These are phyloP conservation scores for Gossypium raimondii DNA, from an alignment of 345 rosid genomes.

Conservation along the genomic window DNA sequence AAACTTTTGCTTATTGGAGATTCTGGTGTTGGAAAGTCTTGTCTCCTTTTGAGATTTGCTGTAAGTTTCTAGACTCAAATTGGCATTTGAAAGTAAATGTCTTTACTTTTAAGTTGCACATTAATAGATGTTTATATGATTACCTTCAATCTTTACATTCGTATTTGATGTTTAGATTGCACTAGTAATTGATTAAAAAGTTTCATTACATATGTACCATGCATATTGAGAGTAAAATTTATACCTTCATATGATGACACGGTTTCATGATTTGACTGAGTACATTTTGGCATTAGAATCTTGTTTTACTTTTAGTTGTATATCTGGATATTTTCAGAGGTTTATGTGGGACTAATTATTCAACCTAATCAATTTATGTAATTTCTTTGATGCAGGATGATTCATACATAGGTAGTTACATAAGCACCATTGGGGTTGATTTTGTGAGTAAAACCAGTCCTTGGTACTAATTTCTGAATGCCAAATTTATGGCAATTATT, in stretches of 20 bases:
- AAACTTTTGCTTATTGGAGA: conserved; percentile 62
- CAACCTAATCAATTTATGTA: conserved; percentile 2
- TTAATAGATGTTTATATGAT: neutral
- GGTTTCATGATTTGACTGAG: neutral
- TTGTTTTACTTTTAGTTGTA: neutral
- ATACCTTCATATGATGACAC: neutral
- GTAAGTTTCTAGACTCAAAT: conserved; percentile 26
- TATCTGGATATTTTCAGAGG: conserved; percentile 6
- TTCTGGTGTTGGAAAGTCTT: conserved; percentile 62
- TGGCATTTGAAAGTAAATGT: neutral
- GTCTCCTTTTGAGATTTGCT: conserved; percentile 54
- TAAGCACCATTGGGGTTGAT: conserved; percentile 84
- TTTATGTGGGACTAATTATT: neutral
- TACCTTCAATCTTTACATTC: neutral
- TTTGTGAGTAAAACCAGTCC: conserved; percentile 43
- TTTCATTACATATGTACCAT: neutral
- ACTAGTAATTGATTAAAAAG: neutral
- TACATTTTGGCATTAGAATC: neutral
- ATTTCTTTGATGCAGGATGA: conserved; percentile 48
- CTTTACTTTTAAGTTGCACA: neutral
- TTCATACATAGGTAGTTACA: conserved; percentile 75
- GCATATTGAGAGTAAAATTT: neutral
- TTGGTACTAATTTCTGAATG: neutral
- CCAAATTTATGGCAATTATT: neutral
- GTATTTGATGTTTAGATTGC: neutral